Evolutionary conservation across 805 yeast genomes (phyloP), one percentile per base, ranked within the genome.

Genomic region (Barnettozyma californica): DNA sequence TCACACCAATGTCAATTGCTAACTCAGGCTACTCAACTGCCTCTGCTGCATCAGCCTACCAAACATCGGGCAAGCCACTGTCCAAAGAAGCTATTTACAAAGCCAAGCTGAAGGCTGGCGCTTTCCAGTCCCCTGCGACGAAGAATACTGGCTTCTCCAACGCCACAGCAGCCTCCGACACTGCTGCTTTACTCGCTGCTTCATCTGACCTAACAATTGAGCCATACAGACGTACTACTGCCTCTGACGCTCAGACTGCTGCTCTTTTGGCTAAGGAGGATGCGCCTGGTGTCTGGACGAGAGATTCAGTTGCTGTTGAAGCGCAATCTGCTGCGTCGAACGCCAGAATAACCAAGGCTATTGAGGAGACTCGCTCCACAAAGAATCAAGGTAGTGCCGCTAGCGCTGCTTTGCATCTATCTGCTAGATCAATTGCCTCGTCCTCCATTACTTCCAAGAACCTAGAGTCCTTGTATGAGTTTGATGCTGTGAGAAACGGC

Each of bases 121-220:
- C 79, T 34, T 84, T 71, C 67, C 68, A 71, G 41, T 69, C 74
- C 54, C 85, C 78, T 42, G 78, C 66, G 61, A 73, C 44, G 52
- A 52, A 54, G 4, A 67, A 74, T 10, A 67, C 81, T 6, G 91
- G 92, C n/a, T 85, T 84, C 27, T 74, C 78, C 52, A 74, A 82
- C 50, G 73, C 78, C 38, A 57, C 63, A 9, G 48, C 52, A 20
- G 87, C 90, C 26, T 77, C 87, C 14, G 89, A 83, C 61, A 78
- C 85, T 6, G 92, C 95, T 43, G 94, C 94, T 1, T 68, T 84
- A 46, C 70, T 84, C 52, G 95, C 94, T 2, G 78, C 87, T 7
- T 77, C 81, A 11, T 68, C 85, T 2, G 86, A 81, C 63, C 71
- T 82, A 41, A 74, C 81, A 2, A 78, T 84, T 35, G 77, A 76